Conservation (phyloP, 306 rosid genomes). For the Prunus mume region DNA sequence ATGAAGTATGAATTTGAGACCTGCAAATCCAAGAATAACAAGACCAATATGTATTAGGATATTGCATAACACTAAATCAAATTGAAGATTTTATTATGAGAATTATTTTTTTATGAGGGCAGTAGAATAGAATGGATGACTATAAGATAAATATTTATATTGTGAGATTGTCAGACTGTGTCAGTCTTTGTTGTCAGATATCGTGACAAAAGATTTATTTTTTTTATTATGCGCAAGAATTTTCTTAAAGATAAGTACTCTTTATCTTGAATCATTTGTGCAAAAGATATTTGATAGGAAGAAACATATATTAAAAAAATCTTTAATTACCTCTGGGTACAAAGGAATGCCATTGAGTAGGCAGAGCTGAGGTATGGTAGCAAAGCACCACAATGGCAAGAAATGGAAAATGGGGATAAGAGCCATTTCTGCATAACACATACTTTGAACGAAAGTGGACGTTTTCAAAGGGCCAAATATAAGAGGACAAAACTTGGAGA, state of each 20-base stretch:
- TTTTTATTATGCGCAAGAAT: too few species aligned
- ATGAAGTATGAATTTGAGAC: slow-evolving; percentile 45
- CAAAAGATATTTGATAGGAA: neutral
- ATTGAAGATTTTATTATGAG: too few species aligned
- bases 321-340: slow-evolving; percentile 61
- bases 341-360: slow-evolving; percentile 48
- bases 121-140: too few species aligned
- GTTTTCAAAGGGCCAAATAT: slow-evolving; percentile 38
- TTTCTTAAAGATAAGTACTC: too few species aligned
- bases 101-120: too few species aligned
- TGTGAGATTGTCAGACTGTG: too few species aligned
- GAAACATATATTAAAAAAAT: too few species aligned
- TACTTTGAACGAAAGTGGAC: slow-evolving; percentile 37
- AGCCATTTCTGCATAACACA: slow-evolving; percentile 45
- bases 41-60: neutral
- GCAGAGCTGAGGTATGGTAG: slow-evolving; percentile 61
- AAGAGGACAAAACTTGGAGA: slow-evolving; percentile 59
- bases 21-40: slow-evolving; percentile 25
- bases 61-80: neutral
- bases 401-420: slow-evolving; percentile 37
- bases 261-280: neutral
- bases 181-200: too few species aligned
- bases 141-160: too few species aligned
- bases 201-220: too few species aligned
- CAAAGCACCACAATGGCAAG: slow-evolving; percentile 55